These are phyloP conservation scores for Silene noctiflora DNA, from an alignment of 179 eudicot genomes.

Conservation along the genomic window DNA sequence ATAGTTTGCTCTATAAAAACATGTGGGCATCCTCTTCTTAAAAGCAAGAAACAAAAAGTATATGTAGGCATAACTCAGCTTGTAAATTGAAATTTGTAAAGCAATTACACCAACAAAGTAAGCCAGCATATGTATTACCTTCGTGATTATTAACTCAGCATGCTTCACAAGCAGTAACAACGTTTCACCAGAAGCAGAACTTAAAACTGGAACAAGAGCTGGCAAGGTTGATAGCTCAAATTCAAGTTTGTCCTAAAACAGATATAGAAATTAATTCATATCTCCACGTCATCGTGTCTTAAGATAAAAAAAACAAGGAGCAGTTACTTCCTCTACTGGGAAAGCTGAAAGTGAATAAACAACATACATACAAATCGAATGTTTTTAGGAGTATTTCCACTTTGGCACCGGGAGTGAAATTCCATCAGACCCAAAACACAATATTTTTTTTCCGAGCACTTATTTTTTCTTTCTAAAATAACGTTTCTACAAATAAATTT, in stretches of 20 bases:
- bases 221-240: conserved; percentile 95
- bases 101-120: neutral
- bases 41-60: neutral
- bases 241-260: conserved; percentile 78
- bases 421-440: neutral
- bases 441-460: neutral
- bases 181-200: conserved; percentile 86
- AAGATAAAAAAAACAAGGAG: neutral
- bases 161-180: conserved; percentile 87
- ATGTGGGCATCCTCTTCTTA: neutral
- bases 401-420: too few relatives aligned
- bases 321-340: neutral
- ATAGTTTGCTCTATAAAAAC: neutral
- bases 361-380: neutral
- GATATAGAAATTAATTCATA: neutral
- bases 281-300: neutral
- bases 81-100: neutral
- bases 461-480: neutral
- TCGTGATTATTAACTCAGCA: conserved; percentile 81
- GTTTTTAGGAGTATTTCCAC: neutral
- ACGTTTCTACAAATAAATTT: too few relatives aligned
- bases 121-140: conserved; percentile 43
- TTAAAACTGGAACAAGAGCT: conserved; percentile 86
- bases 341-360: neutral
- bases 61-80: neutral